phyloP scores from a whole-genome alignment of 1,284 basidiomycete genomes.

The Leccinum pachyderme region DNA sequence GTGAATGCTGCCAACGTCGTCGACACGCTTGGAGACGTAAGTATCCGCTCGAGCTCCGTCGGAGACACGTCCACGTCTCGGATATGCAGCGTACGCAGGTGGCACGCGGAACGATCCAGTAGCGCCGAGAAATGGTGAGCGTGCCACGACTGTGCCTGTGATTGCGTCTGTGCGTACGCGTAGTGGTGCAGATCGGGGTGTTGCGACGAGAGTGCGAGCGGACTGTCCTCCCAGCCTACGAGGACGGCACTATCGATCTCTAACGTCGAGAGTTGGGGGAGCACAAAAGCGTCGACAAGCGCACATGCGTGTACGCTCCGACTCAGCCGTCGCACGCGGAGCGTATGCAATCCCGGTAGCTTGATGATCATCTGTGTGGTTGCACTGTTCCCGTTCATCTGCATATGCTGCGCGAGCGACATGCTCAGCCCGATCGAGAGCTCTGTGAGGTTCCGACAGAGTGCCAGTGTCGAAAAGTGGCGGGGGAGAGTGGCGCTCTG shows the following conservation, averaged over 20 bases:
- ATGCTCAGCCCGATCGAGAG: slow-evolving; percentile 26
- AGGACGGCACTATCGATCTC: slow-evolving; percentile 26
- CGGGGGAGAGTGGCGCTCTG: slow-evolving; percentile 25
- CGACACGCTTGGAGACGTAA: slow-evolving; percentile 18
- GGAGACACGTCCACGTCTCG: slow-evolving; percentile 25
- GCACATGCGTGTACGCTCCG: slow-evolving; percentile 17
- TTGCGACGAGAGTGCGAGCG: not conserved
- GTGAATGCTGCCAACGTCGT: slow-evolving; percentile 20
- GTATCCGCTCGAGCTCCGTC: slow-evolving; percentile 21
- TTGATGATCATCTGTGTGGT: slow-evolving; percentile 10
- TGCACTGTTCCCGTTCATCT: slow-evolving; percentile 13
- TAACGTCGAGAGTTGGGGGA: slow-evolving; percentile 23
- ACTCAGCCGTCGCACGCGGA: slow-evolving; percentile 25
- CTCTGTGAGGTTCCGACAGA: slow-evolving; percentile 21
- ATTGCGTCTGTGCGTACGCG: not conserved
- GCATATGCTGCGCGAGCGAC: slow-evolving; percentile 11
- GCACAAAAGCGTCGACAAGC: slow-evolving; percentile 18
- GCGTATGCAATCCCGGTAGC: slow-evolving; percentile 22
- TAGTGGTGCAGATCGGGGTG: slow-evolving; percentile 9
- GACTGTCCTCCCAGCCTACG: slow-evolving; percentile 18
- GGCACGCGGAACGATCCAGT: slow-evolving; percentile 23
- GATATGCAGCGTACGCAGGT: slow-evolving; percentile 19
- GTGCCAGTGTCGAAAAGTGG: slow-evolving; percentile 16
- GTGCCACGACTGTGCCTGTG: slow-evolving; percentile 20
- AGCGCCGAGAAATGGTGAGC: slow-evolving; percentile 25